phyloP scores from a whole-genome alignment of 345 rosid species.

The Eutrema heterophyllum region DNA sequence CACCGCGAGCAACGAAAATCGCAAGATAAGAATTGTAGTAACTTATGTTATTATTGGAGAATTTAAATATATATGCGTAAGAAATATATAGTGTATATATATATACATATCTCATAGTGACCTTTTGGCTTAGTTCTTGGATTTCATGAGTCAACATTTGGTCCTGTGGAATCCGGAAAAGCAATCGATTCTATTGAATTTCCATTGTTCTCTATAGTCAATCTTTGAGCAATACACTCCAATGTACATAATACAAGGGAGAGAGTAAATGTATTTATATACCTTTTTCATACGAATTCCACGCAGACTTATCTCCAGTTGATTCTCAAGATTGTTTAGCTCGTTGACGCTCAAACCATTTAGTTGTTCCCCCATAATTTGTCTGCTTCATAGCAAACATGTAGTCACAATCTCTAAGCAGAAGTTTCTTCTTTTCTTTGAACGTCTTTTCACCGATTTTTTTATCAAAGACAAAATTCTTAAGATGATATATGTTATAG shows the following conservation, averaged over 20 bases:
- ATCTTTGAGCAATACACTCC: background rate
- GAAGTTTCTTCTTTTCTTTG: background rate
- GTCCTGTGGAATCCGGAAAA: constrained; percentile 41
- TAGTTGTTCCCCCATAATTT: constrained; percentile 73
- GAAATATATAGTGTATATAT: background rate
- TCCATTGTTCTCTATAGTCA: background rate
- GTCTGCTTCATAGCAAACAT: constrained; percentile 37
- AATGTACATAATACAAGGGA: background rate
- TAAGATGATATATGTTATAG: background rate
- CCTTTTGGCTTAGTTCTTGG: constrained; percentile 53
- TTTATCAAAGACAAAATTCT: background rate
- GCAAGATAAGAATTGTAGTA: background rate
- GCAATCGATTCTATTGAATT: background rate
- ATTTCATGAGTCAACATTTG: constrained; percentile 46
- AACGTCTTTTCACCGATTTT: background rate
- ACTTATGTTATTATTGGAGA: background rate
- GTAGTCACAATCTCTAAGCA: background rate
- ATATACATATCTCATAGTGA: background rate
- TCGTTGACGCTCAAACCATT: constrained; percentile 51
- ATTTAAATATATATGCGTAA: background rate
- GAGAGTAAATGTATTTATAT: background rate
- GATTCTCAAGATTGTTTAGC: constrained; percentile 54
- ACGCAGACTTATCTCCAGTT: constrained; percentile 57
- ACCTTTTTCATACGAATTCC: constrained; percentile 75
- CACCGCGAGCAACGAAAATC: background rate